A percentile compares a stretch with the other conserved stretches of the same genome.
Conservation (phyloP, 139 green algal genomes). For the Protoeuglena noctilucae region DNA sequence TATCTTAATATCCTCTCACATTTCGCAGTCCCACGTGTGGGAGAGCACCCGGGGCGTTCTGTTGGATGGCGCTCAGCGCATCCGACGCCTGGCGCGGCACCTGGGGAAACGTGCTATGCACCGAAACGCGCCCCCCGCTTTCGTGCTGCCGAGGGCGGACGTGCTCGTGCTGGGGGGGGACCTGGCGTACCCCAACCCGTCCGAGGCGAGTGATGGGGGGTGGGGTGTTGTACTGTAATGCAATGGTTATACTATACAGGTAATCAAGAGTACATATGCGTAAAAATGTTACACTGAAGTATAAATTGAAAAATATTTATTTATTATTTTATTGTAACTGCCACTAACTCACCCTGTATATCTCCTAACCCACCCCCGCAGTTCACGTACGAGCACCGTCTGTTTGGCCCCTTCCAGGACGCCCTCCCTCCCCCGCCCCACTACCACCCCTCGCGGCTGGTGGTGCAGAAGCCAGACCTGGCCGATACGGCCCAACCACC, state of each 20-base stretch:
- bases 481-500: conserved; percentile 5
- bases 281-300: too few species aligned
- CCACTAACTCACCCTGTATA: too few species aligned
- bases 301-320: too few species aligned
- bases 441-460: conserved; percentile 47
- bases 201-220: conserved; percentile 4
- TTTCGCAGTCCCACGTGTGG: not conserved
- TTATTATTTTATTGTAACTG: too few species aligned
- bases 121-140: not conserved
- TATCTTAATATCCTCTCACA: not conserved
- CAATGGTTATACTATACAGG: too few species aligned
- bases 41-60: not conserved
- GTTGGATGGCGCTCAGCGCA: conserved; percentile 3
- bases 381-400: conserved; percentile 50
- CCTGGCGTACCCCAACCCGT: conserved; percentile 72
- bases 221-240: too few species aligned
- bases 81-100: conserved; percentile 14
- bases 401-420: conserved; percentile 64
- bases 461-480: conserved; percentile 64
- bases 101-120: conserved; percentile 10
- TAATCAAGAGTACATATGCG: too few species aligned
- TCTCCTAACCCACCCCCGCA: not conserved
- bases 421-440: conserved; percentile 56
- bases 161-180: conserved; percentile 66
- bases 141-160: conserved; percentile 38